Conservation (phyloP, 192 early-diverging fungal species). For the Coemansia sp. region DNA sequence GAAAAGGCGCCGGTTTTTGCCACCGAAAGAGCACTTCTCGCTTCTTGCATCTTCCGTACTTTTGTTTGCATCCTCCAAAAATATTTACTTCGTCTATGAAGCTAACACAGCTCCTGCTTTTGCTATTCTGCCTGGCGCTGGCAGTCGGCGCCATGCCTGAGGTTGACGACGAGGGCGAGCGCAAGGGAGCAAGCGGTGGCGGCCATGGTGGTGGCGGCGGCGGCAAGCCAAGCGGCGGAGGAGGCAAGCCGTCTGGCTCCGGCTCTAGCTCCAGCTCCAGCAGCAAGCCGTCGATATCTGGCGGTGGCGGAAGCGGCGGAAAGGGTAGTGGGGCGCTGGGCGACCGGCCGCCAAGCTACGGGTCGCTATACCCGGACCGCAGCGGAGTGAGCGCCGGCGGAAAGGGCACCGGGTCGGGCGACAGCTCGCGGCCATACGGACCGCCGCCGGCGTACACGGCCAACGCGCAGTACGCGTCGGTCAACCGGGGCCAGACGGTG, state of each 20-base stretch:
- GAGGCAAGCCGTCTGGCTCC: conserved; percentile 13
- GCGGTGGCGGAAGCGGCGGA: conserved; percentile 37
- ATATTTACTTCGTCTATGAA: conserved; percentile 11
- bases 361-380: conserved; percentile 36
- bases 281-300: conserved; percentile 15
- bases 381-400: conserved; percentile 39
- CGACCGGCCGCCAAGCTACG: conserved; percentile 49
- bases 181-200: conserved; percentile 20
- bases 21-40: too few species aligned
- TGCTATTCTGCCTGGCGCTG: conserved; percentile 19
- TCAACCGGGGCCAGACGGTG: conserved; percentile 38
- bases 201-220: conserved; percentile 21
- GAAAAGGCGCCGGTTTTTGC: too few species aligned
- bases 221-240: conserved; percentile 3
- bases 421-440: conserved; percentile 20
- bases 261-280: conserved; percentile 15
- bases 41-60: background rate
- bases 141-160: conserved; percentile 4
- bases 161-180: conserved; percentile 1
- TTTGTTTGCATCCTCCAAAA: background rate
- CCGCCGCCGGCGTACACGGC: conserved; percentile 49
- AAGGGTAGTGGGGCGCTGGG: conserved; percentile 32
- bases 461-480: conserved; percentile 24
- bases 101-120: conserved; percentile 1
- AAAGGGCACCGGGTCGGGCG: conserved; percentile 20